A percentile compares a stretch with the other conserved stretches of the same genome.
Evolutionary conservation across 2,329 filamentous ascomycete species (phyloP).

Genomic region (Monosporascus sp.): DNA sequence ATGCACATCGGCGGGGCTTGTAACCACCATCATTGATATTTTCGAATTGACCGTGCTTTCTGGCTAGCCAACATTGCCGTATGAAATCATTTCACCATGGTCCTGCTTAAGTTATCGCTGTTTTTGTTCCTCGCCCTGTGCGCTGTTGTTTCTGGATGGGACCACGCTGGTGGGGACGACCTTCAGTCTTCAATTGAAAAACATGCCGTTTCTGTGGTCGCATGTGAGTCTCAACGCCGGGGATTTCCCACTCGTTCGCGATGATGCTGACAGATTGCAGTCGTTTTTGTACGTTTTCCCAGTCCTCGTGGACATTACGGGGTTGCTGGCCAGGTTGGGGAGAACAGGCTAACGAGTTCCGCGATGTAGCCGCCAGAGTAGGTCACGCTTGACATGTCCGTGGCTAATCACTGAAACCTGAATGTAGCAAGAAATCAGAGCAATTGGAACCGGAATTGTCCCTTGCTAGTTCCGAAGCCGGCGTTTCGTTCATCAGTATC

Average conservation of each 20-base stretch:
- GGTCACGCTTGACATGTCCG: background rate
- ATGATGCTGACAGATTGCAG: background rate
- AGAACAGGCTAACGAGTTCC: background rate
- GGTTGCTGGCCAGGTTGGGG: background rate
- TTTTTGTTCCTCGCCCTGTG: background rate
- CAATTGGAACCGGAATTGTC: constrained; percentile 17
- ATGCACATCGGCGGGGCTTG: background rate
- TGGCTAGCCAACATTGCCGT: background rate
- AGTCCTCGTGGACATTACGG: background rate
- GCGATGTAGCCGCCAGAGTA: constrained; percentile 8
- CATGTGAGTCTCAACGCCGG: background rate
- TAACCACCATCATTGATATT: background rate
- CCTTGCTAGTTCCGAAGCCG: constrained; percentile 6
- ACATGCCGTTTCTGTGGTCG: background rate
- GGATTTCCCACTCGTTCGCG: background rate
- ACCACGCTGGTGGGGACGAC: background rate
- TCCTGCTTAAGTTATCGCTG: background rate
- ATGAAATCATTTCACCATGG: background rate
- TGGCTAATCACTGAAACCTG: background rate
- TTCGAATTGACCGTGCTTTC: background rate
- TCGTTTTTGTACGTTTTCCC: background rate
- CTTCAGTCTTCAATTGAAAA: background rate
- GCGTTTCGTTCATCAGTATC: constrained; percentile 11
- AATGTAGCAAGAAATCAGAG: constrained; percentile 12
- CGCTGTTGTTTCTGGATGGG: background rate